Conservation (phyloP, 78 protist species). For the Parvularia atlantis region DNA sequence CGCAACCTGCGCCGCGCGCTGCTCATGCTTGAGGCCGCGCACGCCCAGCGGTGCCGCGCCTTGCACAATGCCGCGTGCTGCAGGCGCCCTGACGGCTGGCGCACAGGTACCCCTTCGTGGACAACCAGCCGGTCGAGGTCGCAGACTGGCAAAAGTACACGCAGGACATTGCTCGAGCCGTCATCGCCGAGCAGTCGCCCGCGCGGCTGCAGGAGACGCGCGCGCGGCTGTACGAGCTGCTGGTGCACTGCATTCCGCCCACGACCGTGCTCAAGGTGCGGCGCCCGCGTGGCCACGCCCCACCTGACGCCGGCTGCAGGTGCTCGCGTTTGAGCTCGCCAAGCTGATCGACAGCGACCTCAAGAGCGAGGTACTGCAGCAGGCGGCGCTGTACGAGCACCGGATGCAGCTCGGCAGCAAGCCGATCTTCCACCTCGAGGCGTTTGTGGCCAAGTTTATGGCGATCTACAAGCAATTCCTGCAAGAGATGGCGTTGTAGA, state of each 20-base stretch:
- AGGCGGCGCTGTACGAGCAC: constrained; percentile 48
- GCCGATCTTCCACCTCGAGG: constrained; percentile 88
- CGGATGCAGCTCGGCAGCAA: constrained; percentile 68
- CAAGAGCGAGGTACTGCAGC: constrained; percentile 11
- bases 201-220: constrained; percentile 56
- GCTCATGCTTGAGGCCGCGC: constrained; percentile 68
- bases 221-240: constrained; percentile 73
- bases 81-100: no score
- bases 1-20: constrained; percentile 86
- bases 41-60: neutral
- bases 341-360: constrained; percentile 4
- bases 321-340: neutral
- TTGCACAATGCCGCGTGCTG: no score
- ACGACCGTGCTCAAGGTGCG: constrained; percentile 63
- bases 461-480: constrained; percentile 52
- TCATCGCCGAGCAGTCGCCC: constrained; percentile 69
- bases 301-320: neutral
- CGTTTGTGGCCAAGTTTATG: constrained; percentile 89
- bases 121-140: neutral
- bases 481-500: no score
- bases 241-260: constrained; percentile 90
- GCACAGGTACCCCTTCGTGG: constrained; percentile 32
- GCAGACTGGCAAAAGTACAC: constrained; percentile 85
- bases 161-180: constrained; percentile 32
- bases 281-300: no score